Evolutionary conservation across 31 red algal species (phyloP), one percentile per base, ranked within the genome.

Genomic region (Pterothamnion heteromorphum): DNA sequence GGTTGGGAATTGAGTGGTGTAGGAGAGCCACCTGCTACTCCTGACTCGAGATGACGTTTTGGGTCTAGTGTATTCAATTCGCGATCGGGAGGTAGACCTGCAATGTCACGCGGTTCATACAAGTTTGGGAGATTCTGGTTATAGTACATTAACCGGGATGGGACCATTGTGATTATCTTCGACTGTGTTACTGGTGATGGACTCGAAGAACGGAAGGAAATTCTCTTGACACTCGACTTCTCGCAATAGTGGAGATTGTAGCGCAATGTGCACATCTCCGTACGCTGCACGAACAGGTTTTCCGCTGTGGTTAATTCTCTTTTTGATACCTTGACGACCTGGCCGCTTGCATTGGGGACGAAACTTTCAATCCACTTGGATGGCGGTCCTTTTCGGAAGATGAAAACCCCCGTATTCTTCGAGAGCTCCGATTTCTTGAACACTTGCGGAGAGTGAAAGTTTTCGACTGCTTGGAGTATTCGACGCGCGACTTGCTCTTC

Each of bases 351-450:
- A 1, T 84, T 32, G 3, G 43, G 91, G 21, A 92, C 91, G 33
- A 74, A 92, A 2, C 35, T 82, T 36, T 74, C 30, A 3, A 44
- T 86, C 91, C 91, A 92, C 32, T 34, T 31, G 0, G 64, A n/a
- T n/a, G n/a, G n/a, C n/a, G 24, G 41, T 31, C 91, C 91, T 18
- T 57, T 3, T 5, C 30, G 24, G 91, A 92, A 92, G 36, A 43
- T 84, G 35, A 51, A 44, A 24, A 84, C 80, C 0, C 35, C 0
- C 18, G 80, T 4, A 28, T 57, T 43, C 44, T 58, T 92, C 14
- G 90, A n/a, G 14, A 86, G 78, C 0, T 74, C 43, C 0, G 31
- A 0, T 0, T 22, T 0, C 0, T 32, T 3, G 4, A 92, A 38
- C 0, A 35, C 44, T 4, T 57, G 74, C 1, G 51, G 80, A 2